Conservation (phyloP, 164 flowering plant genomes). For the Vitis cinerea region DNA sequence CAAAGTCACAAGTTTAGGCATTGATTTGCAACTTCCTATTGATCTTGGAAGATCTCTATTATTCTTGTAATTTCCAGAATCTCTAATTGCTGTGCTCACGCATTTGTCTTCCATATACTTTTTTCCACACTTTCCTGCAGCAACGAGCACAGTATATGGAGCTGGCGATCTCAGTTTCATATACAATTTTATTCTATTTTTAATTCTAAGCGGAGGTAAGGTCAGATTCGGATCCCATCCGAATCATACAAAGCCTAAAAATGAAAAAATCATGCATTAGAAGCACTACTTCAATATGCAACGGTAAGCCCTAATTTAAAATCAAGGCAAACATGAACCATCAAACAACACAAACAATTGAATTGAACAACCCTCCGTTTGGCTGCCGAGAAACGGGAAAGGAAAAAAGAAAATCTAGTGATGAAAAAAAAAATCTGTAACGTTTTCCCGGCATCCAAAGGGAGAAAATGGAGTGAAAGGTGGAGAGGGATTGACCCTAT, state of each 20-base stretch:
- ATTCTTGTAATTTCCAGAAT: too few species aligned
- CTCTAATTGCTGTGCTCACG: too few species aligned
- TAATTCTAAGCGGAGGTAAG: too few species aligned
- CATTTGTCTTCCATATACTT: too few species aligned
- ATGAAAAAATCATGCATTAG: neutral
- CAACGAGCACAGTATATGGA: too few species aligned
- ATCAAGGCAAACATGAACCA: neutral
- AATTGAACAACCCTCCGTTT: neutral
- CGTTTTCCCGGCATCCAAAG: neutral
- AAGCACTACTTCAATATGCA: neutral
- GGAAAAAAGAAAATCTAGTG: neutral
- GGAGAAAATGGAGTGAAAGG: neutral
- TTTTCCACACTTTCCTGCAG: too few species aligned
- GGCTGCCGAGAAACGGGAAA: neutral
- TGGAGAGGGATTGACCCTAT: slow-evolving; percentile 41
- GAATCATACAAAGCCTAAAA: neutral
- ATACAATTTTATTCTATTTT: too few species aligned
- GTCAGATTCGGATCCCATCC: too few species aligned
- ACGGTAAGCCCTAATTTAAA: neutral
- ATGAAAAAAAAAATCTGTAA: neutral
- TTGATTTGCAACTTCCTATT: too few species aligned
- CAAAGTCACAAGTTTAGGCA: too few species aligned
- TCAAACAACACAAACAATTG: neutral
- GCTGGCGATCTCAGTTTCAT: too few species aligned
- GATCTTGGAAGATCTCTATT: too few species aligned